Base-by-base conservation (phyloP, 345 rosid species). In the Lenwebbia sp. region DNA sequence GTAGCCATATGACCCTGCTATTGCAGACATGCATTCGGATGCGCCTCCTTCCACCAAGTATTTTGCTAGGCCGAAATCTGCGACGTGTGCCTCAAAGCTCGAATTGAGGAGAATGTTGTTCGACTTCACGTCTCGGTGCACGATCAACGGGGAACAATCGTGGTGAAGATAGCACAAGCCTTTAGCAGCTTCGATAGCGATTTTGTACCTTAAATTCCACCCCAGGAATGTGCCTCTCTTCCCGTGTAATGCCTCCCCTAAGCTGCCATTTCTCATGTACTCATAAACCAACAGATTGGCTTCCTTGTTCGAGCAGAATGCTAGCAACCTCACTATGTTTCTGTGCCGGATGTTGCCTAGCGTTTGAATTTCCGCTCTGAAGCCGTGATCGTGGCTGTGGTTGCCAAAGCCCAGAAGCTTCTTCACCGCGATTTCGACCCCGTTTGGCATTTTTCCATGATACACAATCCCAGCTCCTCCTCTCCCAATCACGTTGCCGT, bases 1-100 rank as follows among this genome's bases (percentile, higher is more conserved):
- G 90, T 97, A 97, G 84, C 99, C 99, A 41, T 97, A 97, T 2
- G 98, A 97, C 83, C 98, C 99, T 44, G 97, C 99, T 84, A 97
- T 90, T 6, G 99, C 96, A 37, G 99, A 97, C 99, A 97, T 97
- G 86, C 98, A 97, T 88, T 97, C 94, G 1, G 98, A 94, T n/a
- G 96, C 91, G 19, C 94, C 99, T 44, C 91, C 94, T 76, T 93
- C 98, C 52, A 90, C 92, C 88, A 96, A 89, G 93, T 93, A 96
- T 90, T 97, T 97, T 19, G 99, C 99, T 0, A 97, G 91, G 51
- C 99, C 98, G 75, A 97, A 97, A 92, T 97, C 99, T 3, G 99
- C 99, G 0, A 97, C 98, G 88, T 97, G 99, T 54, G 99, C 99
- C 89, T 97, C 99, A 81, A 94, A 96, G 89, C 90, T 93, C 4